These are phyloP conservation scores for Candida peoriensis DNA, from an alignment of 805 yeast genomes.

Conservation along the genomic window DNA sequence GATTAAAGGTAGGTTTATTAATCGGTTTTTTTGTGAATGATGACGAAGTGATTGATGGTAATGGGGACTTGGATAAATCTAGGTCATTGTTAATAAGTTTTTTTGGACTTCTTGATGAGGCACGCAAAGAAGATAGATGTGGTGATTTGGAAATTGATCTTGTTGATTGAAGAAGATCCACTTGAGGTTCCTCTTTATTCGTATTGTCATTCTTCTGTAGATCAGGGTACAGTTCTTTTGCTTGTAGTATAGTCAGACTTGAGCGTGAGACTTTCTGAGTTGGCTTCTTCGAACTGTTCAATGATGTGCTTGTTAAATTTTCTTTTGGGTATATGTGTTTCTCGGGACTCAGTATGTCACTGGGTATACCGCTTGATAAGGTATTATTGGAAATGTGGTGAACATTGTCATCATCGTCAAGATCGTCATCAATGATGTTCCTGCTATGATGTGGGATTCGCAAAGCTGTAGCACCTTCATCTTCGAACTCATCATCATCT, in stretches of 20 bases:
- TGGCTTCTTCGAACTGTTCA: neutral
- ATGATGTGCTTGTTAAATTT: constrained; percentile 7
- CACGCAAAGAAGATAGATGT: neutral
- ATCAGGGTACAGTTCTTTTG: constrained; percentile 4
- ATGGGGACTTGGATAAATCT: neutral
- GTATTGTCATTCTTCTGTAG: too few species aligned
- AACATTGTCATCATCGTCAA: constrained; percentile 5
- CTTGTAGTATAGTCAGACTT: constrained; percentile 4
- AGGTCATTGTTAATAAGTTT: neutral
- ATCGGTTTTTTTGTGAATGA: neutral
- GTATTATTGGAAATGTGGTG: constrained; percentile 14
- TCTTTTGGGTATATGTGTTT: constrained; percentile 18
- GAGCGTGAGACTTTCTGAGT: neutral
- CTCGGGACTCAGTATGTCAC: constrained; percentile 23
- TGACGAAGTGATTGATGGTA: neutral
- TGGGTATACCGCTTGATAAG: constrained; percentile 17
- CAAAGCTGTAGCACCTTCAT: too few species aligned
- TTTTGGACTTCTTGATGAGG: constrained; percentile 1
- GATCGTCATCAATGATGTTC: neutral
- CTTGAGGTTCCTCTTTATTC: neutral
- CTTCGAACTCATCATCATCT: constrained; percentile 8
- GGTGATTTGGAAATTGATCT: neutral
- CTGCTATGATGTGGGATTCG: too few species aligned
- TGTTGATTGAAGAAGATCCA: neutral
- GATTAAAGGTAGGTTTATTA: neutral